These are phyloP conservation scores for Corynespora cassiicola DNA, from an alignment of 2,329 filamentous ascomycete genomes.

Conservation along the genomic window DNA sequence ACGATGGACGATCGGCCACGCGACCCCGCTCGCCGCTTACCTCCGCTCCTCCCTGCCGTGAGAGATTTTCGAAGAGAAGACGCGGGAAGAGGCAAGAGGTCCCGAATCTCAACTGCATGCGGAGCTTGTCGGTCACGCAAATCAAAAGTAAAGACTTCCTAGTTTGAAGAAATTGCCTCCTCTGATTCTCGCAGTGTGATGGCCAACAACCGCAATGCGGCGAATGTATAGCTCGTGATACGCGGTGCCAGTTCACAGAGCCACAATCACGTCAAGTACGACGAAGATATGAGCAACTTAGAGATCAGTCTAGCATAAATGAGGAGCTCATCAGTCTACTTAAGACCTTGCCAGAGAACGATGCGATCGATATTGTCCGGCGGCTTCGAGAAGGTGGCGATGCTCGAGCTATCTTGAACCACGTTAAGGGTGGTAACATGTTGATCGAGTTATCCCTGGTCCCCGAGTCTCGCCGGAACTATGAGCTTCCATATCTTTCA, in stretches of 20 bases:
- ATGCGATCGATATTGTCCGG: slow-evolving; percentile 16
- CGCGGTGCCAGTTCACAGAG: slow-evolving; percentile 13
- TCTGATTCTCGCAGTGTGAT: slow-evolving; percentile 10
- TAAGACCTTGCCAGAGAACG: slow-evolving; percentile 14
- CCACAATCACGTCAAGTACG: slow-evolving; percentile 9
- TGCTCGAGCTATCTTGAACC: slow-evolving; percentile 13
- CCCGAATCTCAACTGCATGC: no score
- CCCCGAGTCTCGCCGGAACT: slow-evolving; percentile 19
- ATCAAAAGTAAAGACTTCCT: slow-evolving; percentile 14
- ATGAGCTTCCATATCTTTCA: slow-evolving; percentile 19
- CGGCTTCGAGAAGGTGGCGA: slow-evolving; percentile 21
- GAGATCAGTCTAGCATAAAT: slow-evolving; percentile 11
- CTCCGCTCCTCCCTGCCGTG: no score
- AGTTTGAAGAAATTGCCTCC: neutral
- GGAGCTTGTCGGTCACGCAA: slow-evolving; percentile 16
- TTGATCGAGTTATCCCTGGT: slow-evolving; percentile 16
- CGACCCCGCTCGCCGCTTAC: no score
- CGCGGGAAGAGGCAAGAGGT: no score
- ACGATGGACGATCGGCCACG: no score
- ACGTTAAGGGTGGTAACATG: slow-evolving; percentile 16
- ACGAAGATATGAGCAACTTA: slow-evolving; percentile 12
- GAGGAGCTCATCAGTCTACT: slow-evolving; percentile 19
- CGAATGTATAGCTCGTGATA: slow-evolving; percentile 10
- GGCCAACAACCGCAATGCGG: slow-evolving; percentile 12
- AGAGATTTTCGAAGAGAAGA: no score